These are phyloP conservation scores for Pugionium dolabratum DNA, from an alignment of 345 rosid species.

Conservation along the genomic window DNA sequence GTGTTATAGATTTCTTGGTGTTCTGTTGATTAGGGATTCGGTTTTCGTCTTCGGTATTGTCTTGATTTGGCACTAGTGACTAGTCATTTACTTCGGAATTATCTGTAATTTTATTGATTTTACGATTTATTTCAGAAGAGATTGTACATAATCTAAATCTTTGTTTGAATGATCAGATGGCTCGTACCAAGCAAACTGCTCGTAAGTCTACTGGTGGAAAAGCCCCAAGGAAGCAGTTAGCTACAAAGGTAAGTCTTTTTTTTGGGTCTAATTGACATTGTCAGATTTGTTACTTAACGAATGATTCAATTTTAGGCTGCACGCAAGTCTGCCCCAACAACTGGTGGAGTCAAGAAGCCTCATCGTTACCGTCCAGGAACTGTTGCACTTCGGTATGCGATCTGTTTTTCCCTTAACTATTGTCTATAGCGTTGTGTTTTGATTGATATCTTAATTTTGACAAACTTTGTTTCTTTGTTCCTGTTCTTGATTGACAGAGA, in stretches of 20 bases:
- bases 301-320: slow-evolving; percentile 58
- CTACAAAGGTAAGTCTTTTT: slow-evolving; percentile 60
- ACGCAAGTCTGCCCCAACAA: slow-evolving; percentile 92
- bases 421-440: not conserved
- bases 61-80: too few relatives aligned
- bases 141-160: too few relatives aligned
- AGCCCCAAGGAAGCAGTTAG: slow-evolving; percentile 97
- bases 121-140: too few relatives aligned
- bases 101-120: too few relatives aligned
- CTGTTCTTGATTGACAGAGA: slow-evolving; percentile 46
- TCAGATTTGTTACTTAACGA: not conserved
- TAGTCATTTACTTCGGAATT: too few relatives aligned
- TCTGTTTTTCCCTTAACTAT: too few relatives aligned
- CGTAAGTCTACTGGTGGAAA: slow-evolving; percentile 96
- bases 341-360: slow-evolving; percentile 94
- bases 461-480: not conserved
- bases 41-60: too few relatives aligned
- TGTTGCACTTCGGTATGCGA: slow-evolving; percentile 75
- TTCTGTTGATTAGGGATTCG: too few relatives aligned
- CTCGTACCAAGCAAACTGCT: slow-evolving; percentile 87
- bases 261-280: not conserved
- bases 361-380: slow-evolving; percentile 96
- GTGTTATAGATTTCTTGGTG: too few relatives aligned
- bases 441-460: not conserved
- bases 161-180: slow-evolving; percentile 20